phyloP scores from a whole-genome alignment of 1,139 yeast species.

The Kodamaea plutei region DNA sequence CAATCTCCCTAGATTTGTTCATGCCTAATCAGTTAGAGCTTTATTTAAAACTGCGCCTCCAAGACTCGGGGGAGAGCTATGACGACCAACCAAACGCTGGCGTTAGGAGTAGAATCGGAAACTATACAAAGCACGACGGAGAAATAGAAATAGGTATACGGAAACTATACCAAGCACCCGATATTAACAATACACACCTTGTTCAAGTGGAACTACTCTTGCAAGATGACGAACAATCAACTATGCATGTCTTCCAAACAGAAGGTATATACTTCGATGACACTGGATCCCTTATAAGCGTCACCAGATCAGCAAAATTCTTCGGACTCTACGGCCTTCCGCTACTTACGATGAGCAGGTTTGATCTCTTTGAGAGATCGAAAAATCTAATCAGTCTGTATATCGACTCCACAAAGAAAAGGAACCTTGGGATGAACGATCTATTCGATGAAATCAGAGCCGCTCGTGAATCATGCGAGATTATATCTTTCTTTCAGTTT shows the following conservation, averaged over 20 bases:
- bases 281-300: conserved; percentile 62
- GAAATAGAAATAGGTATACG: background rate
- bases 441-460: conserved; percentile 35
- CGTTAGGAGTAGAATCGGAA: conserved; percentile 22
- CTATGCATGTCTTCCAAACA: conserved; percentile 44
- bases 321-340: conserved; percentile 61
- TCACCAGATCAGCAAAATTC: conserved; percentile 71
- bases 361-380: conserved; percentile 36
- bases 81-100: background rate
- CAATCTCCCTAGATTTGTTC: conserved; percentile 16
- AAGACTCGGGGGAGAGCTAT: background rate
- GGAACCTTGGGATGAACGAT: conserved; percentile 34
- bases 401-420: conserved; percentile 38
- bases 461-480: conserved; percentile 65
- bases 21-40: conserved; percentile 28
- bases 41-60: conserved; percentile 10
- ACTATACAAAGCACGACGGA: conserved; percentile 26
- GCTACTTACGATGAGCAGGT: conserved; percentile 45
- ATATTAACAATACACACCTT: conserved; percentile 29
- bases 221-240: conserved; percentile 39
- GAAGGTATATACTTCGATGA: conserved; percentile 69
- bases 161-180: background rate
- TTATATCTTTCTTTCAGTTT: conserved; percentile 62
- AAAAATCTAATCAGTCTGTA: conserved; percentile 34
- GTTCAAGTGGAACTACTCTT: conserved; percentile 24